A percentile compares a stretch with the other conserved stretches of the same genome.
Evolutionary conservation across 2,329 filamentous ascomycete species (phyloP).

Genomic region (Beauveria sp.): DNA sequence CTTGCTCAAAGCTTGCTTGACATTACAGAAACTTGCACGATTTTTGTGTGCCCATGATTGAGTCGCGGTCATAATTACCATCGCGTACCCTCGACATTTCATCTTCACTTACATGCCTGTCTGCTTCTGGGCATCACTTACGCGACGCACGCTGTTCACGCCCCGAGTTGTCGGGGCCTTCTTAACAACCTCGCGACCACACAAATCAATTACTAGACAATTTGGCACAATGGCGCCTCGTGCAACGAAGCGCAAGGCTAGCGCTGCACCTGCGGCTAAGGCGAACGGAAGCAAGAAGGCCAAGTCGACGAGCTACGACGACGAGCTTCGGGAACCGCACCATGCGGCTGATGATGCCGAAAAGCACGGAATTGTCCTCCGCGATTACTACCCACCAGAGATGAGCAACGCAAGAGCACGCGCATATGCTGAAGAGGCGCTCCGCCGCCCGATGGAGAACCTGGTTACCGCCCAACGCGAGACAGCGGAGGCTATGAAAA

Average conservation of each 20-base stretch:
- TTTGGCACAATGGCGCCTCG: slow-evolving; percentile 21
- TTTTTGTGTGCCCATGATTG: not conserved
- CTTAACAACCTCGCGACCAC: not conserved
- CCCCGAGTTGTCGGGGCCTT: not conserved
- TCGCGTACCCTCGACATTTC: not conserved
- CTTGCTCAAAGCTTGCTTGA: not conserved
- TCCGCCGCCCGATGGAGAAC: slow-evolving; percentile 66
- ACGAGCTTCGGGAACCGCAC: slow-evolving; percentile 37
- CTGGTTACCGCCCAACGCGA: slow-evolving; percentile 51
- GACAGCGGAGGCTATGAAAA: slow-evolving; percentile 38
- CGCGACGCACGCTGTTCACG: not conserved
- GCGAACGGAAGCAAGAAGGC: slow-evolving; percentile 24
- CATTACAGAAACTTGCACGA: not conserved
- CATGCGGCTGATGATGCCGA: slow-evolving; percentile 39
- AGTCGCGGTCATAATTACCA: not conserved
- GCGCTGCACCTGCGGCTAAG: slow-evolving; percentile 15
- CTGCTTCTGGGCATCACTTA: not conserved
- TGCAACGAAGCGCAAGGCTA: slow-evolving; percentile 20
- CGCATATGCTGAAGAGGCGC: slow-evolving; percentile 62
- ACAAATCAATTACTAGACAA: not conserved
- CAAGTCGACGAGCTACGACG: slow-evolving; percentile 22
- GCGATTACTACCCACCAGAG: slow-evolving; percentile 75
- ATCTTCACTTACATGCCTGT: not conserved
- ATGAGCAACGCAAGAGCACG: slow-evolving; percentile 74
- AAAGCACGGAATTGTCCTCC: slow-evolving; percentile 55